Evolutionary conservation across 2,329 filamentous ascomycete species (phyloP).

Genomic region (Mycocentrospora acerina): DNA sequence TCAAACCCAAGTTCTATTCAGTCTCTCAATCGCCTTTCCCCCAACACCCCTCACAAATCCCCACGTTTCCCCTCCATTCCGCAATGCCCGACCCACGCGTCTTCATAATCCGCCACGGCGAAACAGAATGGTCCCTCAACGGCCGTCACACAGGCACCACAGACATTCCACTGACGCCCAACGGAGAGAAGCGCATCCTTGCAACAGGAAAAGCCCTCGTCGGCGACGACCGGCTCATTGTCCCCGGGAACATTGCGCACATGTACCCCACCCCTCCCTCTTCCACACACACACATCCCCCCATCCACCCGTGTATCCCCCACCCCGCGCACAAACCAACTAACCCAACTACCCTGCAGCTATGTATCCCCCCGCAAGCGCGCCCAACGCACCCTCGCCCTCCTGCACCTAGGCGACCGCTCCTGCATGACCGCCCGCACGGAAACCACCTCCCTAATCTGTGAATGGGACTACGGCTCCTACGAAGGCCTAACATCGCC

Average conservation of each 20-base stretch:
- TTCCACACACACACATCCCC: conserved; percentile 72
- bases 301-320: not conserved
- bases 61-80: not conserved
- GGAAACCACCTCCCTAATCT: conserved; percentile 52
- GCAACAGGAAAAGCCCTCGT: conserved; percentile 80
- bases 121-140: conserved; percentile 92
- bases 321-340: not conserved
- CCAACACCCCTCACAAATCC: not conserved
- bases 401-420: conserved; percentile 73
- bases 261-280: too few relatives aligned
- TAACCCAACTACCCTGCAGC: conserved; percentile 36
- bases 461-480: conserved; percentile 65
- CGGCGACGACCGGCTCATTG: conserved; percentile 80
- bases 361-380: conserved; percentile 86
- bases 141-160: conserved; percentile 75
- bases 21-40: too few relatives aligned
- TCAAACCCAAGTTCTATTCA: too few relatives aligned
- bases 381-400: conserved; percentile 86
- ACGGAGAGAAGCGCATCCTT: conserved; percentile 61
- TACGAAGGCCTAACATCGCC: conserved; percentile 60
- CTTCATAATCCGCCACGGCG: conserved; percentile 73
- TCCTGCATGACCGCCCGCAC: conserved; percentile 44
- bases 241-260: conserved; percentile 76
- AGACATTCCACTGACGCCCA: conserved; percentile 82
- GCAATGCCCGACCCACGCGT: conserved; percentile 50